Evolutionary conservation across 164 flowering plant genomes (phyloP).

Genomic region (Pachysandra terminalis): DNA sequence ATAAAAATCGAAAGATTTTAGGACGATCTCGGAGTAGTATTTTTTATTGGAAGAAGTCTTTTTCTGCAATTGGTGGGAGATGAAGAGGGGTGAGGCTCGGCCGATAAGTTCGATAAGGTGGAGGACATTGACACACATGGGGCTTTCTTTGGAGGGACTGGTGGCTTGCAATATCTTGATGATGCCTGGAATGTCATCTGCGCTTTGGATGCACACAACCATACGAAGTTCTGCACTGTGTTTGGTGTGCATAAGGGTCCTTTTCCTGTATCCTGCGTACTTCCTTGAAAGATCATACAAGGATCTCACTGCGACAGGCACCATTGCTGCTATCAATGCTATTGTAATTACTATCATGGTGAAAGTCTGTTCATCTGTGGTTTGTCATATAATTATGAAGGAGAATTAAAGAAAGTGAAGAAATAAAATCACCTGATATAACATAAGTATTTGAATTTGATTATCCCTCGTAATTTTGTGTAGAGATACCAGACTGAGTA

Average conservation of each 20-base stretch:
- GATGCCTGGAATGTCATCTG: constrained; percentile 24
- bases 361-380: no score
- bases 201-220: constrained; percentile 25
- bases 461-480: no score
- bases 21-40: not conserved
- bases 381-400: no score
- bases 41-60: not conserved
- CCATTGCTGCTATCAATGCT: not conserved
- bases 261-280: constrained; percentile 7
- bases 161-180: constrained; percentile 33
- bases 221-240: constrained; percentile 23
- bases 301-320: not conserved
- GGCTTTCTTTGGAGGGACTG: constrained; percentile 25
- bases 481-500: no score
- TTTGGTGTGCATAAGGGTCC: constrained; percentile 14
- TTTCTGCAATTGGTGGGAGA: constrained; percentile 4
- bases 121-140: constrained; percentile 28
- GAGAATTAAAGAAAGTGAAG: no score
- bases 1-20: not conserved
- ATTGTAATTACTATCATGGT: not conserved
- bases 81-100: constrained; percentile 26
- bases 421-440: no score
- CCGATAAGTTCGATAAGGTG: constrained; percentile 39
- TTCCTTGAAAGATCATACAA: constrained; percentile 13
- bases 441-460: no score